These are phyloP conservation scores for Teratosphaeria epicoccoides DNA, from an alignment of 2,329 filamentous ascomycete species.

Conservation along the genomic window DNA sequence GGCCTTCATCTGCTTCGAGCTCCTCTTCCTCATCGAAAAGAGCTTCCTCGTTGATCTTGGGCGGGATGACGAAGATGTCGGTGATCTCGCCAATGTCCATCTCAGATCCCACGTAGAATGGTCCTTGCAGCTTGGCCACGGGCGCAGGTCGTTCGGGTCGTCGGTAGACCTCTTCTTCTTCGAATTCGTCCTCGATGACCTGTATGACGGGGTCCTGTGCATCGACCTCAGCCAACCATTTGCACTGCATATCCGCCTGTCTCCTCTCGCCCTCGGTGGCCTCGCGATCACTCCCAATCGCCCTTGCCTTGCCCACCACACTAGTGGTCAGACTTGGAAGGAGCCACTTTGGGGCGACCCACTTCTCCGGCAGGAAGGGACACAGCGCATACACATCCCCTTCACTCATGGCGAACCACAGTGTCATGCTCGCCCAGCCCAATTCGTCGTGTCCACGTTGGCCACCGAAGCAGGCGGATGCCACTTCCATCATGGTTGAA, in stretches of 20 bases:
- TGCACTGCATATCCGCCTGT: slow-evolving; percentile 43
- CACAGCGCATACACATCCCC: slow-evolving; percentile 91
- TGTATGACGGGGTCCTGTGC: slow-evolving; percentile 39
- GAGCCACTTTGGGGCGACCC: slow-evolving; percentile 61
- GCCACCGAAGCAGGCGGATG: slow-evolving; percentile 81
- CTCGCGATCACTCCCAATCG: slow-evolving; percentile 31
- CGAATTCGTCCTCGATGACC: slow-evolving; percentile 28
- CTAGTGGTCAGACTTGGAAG: slow-evolving; percentile 75
- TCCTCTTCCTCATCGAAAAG: slow-evolving; percentile 41
- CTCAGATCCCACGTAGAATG: slow-evolving; percentile 45
- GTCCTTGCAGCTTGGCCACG: slow-evolving; percentile 52
- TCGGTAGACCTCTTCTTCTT: slow-evolving; percentile 43
- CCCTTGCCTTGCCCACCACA: slow-evolving; percentile 59
- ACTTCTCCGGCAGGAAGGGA: slow-evolving; percentile 76
- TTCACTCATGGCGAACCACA: slow-evolving; percentile 92
- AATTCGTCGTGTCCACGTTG: slow-evolving; percentile 46
- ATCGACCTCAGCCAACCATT: slow-evolving; percentile 49
- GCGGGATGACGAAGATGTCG: slow-evolving; percentile 49
- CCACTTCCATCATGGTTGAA: slow-evolving; percentile 85
- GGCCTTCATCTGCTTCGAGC: slow-evolving; percentile 30
- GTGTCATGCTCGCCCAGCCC: slow-evolving; percentile 85
- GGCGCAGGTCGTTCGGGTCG: slow-evolving; percentile 44
- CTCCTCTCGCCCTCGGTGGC: slow-evolving; percentile 36
- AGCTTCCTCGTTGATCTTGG: slow-evolving; percentile 42
- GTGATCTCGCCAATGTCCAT: slow-evolving; percentile 47